phyloP scores from a whole-genome alignment of 805 yeast species.

The Peterozyma xylosa region DNA sequence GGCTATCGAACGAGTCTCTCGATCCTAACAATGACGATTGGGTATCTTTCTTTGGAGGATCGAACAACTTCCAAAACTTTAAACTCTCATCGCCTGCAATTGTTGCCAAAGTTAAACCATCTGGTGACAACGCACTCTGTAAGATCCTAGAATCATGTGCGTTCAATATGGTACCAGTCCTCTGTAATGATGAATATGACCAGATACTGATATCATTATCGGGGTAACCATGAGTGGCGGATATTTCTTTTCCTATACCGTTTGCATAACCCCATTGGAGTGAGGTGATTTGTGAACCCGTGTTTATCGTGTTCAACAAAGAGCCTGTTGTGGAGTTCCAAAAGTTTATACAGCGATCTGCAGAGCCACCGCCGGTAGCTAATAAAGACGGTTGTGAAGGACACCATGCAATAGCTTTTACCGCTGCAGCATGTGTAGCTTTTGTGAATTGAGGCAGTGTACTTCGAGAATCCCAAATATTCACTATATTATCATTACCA shows the following conservation, averaged over 20 bases:
- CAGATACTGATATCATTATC: constrained; percentile 76
- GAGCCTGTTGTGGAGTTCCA: constrained; percentile 95
- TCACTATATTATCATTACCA: constrained; percentile 89
- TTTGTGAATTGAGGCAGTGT: constrained; percentile 64
- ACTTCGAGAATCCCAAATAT: constrained; percentile 85
- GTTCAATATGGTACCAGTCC: constrained; percentile 76
- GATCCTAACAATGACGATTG: no score
- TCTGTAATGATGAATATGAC: constrained; percentile 78
- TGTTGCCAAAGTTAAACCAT: constrained; percentile 83
- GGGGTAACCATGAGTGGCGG: constrained; percentile 92
- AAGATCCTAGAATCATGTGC: constrained; percentile 91
- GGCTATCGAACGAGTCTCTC: no score
- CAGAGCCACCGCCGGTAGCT: constrained; percentile 97
- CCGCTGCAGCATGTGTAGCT: constrained; percentile 85
- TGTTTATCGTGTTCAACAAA: constrained; percentile 75
- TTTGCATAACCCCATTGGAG: constrained; percentile 81
- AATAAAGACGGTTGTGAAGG: constrained; percentile 75
- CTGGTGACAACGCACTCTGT: constrained; percentile 81
- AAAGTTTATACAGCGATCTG: constrained; percentile 82
- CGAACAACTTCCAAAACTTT: constrained; percentile 91
- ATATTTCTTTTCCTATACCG: constrained; percentile 75
- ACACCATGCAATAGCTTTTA: constrained; percentile 92
- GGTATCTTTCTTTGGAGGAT: constrained; percentile 26
- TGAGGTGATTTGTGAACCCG: constrained; percentile 93
- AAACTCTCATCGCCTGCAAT: constrained; percentile 95